These are phyloP conservation scores for Debaryomyces fabryi DNA, from an alignment of 1,139 yeast genomes.

Conservation along the genomic window DNA sequence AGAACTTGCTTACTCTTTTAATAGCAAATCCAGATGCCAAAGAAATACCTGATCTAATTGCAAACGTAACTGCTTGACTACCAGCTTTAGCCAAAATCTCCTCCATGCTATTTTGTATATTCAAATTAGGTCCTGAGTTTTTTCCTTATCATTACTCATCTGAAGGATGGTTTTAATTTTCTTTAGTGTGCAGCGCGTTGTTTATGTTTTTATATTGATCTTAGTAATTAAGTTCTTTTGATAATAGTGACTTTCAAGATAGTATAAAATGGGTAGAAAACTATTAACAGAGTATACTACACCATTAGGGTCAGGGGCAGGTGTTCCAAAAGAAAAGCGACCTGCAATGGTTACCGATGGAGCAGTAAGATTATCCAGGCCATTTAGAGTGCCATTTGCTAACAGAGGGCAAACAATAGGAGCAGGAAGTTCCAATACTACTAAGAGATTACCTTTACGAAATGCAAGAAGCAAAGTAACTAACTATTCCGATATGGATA, in stretches of 20 bases:
- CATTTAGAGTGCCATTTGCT: slow-evolving; percentile 48
- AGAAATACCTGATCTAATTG: slow-evolving; percentile 75
- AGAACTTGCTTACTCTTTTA: slow-evolving; percentile 59
- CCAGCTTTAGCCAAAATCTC: slow-evolving; percentile 61
- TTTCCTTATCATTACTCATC: slow-evolving; percentile 5
- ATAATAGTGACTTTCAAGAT: not conserved
- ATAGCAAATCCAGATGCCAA: slow-evolving; percentile 78
- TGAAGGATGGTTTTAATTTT: not conserved
- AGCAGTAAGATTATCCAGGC: slow-evolving; percentile 38
- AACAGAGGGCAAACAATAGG: slow-evolving; percentile 19
- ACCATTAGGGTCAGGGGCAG: slow-evolving; percentile 51
- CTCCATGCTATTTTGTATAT: slow-evolving; percentile 32
- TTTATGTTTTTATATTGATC: slow-evolving; percentile 7
- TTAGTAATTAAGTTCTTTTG: not conserved
- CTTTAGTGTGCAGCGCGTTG: slow-evolving; percentile 5
- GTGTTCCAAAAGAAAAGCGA: slow-evolving; percentile 43
- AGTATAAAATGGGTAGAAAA: slow-evolving; percentile 32
- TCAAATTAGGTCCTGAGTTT: not conserved
- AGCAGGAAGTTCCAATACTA: slow-evolving; percentile 17
- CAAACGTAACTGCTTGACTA: slow-evolving; percentile 78
- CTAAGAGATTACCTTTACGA: slow-evolving; percentile 25
- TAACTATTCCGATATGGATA: slow-evolving; percentile 33
- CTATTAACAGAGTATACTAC: slow-evolving; percentile 45
- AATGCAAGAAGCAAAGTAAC: slow-evolving; percentile 30
- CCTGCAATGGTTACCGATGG: slow-evolving; percentile 44